These are phyloP conservation scores for Bipolaris gigantea DNA, from an alignment of 2,329 filamentous ascomycete species.

Conservation along the genomic window DNA sequence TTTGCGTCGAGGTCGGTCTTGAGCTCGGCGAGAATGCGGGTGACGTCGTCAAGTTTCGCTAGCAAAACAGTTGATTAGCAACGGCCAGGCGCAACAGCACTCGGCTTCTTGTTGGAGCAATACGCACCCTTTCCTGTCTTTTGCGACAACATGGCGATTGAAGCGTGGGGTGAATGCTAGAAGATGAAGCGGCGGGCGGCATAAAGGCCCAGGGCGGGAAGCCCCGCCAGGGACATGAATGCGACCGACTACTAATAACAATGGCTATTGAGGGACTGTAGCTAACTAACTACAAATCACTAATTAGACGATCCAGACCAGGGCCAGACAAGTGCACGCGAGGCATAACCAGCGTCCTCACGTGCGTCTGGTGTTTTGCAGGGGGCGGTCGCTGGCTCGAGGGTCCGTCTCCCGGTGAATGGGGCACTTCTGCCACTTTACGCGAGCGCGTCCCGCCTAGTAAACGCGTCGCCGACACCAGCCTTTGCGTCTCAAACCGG, in stretches of 20 bases:
- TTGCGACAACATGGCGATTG: constrained; percentile 12
- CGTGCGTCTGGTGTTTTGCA: not conserved
- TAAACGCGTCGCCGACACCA: constrained; percentile 23
- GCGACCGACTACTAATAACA: not conserved
- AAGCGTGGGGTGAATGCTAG: not conserved
- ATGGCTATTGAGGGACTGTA: not conserved
- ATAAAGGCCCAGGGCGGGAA: constrained; percentile 8
- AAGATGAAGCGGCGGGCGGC: not conserved
- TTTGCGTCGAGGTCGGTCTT: constrained; percentile 63
- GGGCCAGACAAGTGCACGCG: constrained; percentile 4
- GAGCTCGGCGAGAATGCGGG: constrained; percentile 64
- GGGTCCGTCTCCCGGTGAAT: constrained; percentile 14
- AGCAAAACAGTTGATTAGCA: constrained; percentile 12
- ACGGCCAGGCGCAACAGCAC: not conserved
- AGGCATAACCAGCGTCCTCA: not conserved
- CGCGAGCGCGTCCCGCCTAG: constrained; percentile 17
- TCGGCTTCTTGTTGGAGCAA: not conserved
- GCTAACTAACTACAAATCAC: not conserved
- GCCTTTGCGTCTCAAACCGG: constrained; percentile 9
- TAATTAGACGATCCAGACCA: not conserved
- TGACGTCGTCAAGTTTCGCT: constrained; percentile 72
- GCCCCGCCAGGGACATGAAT: constrained; percentile 17
- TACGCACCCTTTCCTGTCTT: constrained; percentile 27
- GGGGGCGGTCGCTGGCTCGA: constrained; percentile 3
- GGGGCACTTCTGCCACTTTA: constrained; percentile 21